These are phyloP conservation scores for Thelonectria blattea DNA, from an alignment of 2,329 filamentous ascomycete species.

Conservation along the genomic window DNA sequence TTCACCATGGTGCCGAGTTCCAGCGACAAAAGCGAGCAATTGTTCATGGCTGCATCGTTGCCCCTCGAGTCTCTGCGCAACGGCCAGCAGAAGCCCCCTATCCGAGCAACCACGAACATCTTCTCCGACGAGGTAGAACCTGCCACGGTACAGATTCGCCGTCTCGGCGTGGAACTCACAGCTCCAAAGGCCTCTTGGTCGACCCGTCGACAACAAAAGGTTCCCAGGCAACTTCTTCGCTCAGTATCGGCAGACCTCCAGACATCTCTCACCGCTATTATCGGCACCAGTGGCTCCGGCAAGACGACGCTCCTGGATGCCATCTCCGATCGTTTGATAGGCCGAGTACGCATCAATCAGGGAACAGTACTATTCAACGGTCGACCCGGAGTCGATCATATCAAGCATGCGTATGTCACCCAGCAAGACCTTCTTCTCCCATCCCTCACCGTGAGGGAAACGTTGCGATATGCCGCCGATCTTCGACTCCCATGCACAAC, in stretches of 20 bases:
- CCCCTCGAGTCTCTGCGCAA: background rate
- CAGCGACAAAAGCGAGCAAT: background rate
- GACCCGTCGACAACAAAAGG: conserved; percentile 45
- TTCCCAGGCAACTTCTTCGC: conserved; percentile 60
- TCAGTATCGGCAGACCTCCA: conserved; percentile 68
- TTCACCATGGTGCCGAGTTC: background rate
- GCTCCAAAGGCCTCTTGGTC: conserved; percentile 56
- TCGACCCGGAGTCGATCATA: conserved; percentile 54
- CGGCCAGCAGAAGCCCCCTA: background rate
- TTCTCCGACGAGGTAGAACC: conserved; percentile 56
- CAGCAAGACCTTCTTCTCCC: conserved; percentile 78
- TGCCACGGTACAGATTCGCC: conserved; percentile 57
- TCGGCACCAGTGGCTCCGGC: conserved; percentile 75
- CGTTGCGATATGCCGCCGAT: conserved; percentile 74
- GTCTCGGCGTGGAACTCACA: conserved; percentile 60
- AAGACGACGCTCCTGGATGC: conserved; percentile 76
- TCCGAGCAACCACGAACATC: conserved; percentile 27
- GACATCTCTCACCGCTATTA: conserved; percentile 72
- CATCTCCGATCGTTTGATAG: conserved; percentile 72
- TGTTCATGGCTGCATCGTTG: background rate
- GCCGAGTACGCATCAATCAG: conserved; percentile 54
- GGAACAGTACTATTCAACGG: conserved; percentile 70
- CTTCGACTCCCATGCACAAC: conserved; percentile 70
- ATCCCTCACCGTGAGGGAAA: conserved; percentile 77
- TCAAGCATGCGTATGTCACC: conserved; percentile 74